These are phyloP conservation scores for Comarum palustre DNA, from an alignment of 306 rosid species.

Conservation along the genomic window DNA sequence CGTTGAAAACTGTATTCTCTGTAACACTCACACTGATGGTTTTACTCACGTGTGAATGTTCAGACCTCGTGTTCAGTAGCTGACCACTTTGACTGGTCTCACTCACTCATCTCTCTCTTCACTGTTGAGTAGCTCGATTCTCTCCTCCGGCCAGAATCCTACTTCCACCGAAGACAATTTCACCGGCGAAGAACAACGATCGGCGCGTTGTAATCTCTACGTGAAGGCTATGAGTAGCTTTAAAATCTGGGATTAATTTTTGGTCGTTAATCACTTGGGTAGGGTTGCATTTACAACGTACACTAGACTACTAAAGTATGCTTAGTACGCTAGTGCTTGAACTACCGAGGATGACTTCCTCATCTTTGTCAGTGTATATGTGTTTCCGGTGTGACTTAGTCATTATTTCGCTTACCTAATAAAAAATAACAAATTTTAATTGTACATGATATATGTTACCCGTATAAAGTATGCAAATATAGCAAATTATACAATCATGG, in stretches of 20 bases:
- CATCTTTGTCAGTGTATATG: no score
- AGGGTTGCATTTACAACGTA: no score
- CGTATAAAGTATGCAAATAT: no score
- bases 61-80: conserved; percentile 34
- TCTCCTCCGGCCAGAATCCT: background rate
- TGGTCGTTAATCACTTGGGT: no score
- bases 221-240: background rate
- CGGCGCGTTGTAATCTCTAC: background rate
- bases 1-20: conserved; percentile 23
- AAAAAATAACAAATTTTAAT: no score
- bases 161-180: background rate
- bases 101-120: background rate
- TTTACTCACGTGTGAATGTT: conserved; percentile 21
- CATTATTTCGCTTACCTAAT: no score
- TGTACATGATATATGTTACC: no score
- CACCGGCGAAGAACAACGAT: background rate
- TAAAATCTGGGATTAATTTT: no score
- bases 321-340: no score
- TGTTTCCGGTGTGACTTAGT: no score
- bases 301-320: no score
- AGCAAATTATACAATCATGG: background rate
- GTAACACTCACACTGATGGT: background rate
- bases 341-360: no score
- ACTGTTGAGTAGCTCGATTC: background rate
- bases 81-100: conserved; percentile 18